Evolutionary conservation across 257 asterid genomes (phyloP), one percentile per base, ranked within the genome.

Genomic region (Nicotiana obtusifolia): DNA sequence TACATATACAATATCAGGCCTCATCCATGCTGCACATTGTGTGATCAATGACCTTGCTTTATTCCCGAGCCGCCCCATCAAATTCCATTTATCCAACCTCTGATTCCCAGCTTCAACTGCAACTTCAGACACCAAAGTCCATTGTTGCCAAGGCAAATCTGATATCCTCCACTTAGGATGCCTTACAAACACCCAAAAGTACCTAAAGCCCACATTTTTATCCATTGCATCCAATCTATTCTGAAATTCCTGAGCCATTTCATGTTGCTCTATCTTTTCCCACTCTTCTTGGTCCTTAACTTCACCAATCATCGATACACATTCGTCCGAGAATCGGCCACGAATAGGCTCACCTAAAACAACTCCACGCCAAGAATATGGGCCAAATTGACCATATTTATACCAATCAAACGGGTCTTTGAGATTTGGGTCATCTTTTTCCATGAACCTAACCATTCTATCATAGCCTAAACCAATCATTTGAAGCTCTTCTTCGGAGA

Each of bases 391-490:
- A 24, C 99, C 99, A 64, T 95, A 95, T 14, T 95, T 95, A 62
- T 94, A 95, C 99, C 99, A 95, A 77, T 95, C 98, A 76, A 92
- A 85, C 0, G 99, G 98, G 89, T 94, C 97, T 88, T 94, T 95
- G 56, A 94, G 89, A 87, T 94, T 94, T 0, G 99, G 97, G 88
- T 95, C 99, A 80, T 95, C 99, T 81, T 91, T 88, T 5, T 91
- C 93, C 98, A 95, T 95, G 77, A 95, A 95, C 89, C 97, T 87
- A 13, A 95, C 99, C 87, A 94, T 73, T 84, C 98, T 88, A 82
- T 95, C 99, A 37, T 95, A 95, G 7, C 99, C 99, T 78, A 95
- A 37, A 15, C 99, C 99, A 69, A 95, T 95, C 99, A 95, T 94
- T 65, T 95, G 97, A 26, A 95, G 90, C 90, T 94, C 97, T 5